phyloP scores from a whole-genome alignment of 2,329 filamentous ascomycete genomes.

The Emericellopsis cladophorae region DNA sequence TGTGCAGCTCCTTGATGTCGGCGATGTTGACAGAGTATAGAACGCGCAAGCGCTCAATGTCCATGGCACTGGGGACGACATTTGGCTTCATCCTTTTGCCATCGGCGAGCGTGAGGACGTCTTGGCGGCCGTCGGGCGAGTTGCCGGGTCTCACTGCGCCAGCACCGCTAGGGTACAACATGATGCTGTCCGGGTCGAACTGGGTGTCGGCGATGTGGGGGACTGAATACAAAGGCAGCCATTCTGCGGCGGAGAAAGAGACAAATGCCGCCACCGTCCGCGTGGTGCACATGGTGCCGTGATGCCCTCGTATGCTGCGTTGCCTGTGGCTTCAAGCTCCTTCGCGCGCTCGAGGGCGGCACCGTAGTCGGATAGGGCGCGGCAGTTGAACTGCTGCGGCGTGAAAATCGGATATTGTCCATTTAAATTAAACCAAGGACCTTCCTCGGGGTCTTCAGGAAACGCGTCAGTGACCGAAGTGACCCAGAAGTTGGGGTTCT shows the following conservation, averaged over 20 bases:
- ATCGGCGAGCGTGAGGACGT: background rate
- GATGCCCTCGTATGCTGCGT: background rate
- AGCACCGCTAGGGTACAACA: conserved; percentile 9
- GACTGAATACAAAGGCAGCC: background rate
- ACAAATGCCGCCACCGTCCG: background rate
- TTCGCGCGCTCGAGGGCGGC: background rate
- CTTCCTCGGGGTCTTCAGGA: no score
- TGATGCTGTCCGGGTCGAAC: conserved; percentile 8
- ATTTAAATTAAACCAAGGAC: no score
- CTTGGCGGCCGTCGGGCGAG: background rate
- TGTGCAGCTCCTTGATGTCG: background rate
- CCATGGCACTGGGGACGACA: background rate
- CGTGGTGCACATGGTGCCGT: background rate
- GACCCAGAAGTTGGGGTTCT: conserved; percentile 11
- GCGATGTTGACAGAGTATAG: background rate
- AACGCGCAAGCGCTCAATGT: background rate
- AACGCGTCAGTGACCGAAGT: no score
- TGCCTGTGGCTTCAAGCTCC: background rate
- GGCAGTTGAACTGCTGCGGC: background rate
- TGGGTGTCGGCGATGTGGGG: background rate
- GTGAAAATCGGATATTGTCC: no score
- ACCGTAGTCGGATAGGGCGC: background rate
- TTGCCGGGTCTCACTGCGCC: conserved; percentile 1
- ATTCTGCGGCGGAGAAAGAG: background rate
- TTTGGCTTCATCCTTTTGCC: background rate